These are phyloP conservation scores for Tuber calosporum DNA, from an alignment of 495 filamentous ascomycete species.

Conservation along the genomic window DNA sequence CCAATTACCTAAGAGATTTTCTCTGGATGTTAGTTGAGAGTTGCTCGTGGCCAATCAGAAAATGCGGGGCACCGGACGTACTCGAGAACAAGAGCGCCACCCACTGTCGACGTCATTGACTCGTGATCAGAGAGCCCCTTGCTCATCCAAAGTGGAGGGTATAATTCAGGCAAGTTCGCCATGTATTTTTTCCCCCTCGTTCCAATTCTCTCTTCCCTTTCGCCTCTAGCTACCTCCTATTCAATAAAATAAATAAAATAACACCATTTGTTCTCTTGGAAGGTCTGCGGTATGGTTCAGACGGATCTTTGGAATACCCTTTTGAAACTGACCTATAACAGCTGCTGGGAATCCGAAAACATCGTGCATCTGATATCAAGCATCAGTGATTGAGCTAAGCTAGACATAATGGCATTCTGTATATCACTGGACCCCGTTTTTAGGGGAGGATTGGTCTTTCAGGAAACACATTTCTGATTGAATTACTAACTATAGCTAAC, in stretches of 20 bases:
- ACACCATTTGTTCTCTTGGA: background rate
- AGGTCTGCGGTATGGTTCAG: background rate
- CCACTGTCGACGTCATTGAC: background rate
- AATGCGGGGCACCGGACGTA: background rate
- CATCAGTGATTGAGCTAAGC: background rate
- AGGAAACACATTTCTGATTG: background rate
- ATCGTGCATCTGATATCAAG: background rate
- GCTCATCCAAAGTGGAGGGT: background rate
- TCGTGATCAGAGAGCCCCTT: background rate
- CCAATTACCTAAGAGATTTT: background rate
- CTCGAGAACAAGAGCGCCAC: background rate
- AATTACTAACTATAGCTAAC: slow-evolving; percentile 31
- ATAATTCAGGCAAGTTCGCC: background rate
- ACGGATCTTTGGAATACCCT: background rate
- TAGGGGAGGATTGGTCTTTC: background rate
- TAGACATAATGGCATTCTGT: slow-evolving; percentile 6
- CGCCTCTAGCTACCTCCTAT: background rate
- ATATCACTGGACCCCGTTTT: background rate
- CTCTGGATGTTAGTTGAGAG: background rate
- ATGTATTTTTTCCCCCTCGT: background rate
- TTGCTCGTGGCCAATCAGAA: background rate
- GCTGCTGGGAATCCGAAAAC: background rate
- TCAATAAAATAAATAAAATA: too few relatives aligned
- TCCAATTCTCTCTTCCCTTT: background rate
- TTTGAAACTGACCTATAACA: background rate